phyloP scores from a whole-genome alignment of 192 early-diverging fungal genomes.

The Coemansia sp. region DNA sequence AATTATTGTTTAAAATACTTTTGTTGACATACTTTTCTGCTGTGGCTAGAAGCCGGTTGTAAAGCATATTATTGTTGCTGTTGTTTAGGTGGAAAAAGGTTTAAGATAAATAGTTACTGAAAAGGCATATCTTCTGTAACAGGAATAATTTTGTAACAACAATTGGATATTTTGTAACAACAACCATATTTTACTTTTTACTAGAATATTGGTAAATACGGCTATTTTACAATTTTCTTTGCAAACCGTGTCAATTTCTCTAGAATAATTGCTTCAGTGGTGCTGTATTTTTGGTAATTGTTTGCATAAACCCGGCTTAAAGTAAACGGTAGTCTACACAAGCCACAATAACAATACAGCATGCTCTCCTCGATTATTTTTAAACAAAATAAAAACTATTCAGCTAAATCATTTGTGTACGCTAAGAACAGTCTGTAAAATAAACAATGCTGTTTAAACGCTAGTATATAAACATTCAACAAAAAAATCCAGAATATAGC shows the following conservation, averaged over 20 bases:
- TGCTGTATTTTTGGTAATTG: not conserved
- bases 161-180: too few species aligned
- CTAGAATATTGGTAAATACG: too few species aligned
- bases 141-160: too few species aligned
- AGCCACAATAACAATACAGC: not conserved
- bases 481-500: not conserved
- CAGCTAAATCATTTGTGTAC: not conserved
- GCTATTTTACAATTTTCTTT: too few species aligned
- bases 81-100: not conserved
- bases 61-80: not conserved
- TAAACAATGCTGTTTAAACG: not conserved
- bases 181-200: too few species aligned
- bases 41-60: not conserved
- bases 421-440: not conserved
- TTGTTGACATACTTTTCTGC: not conserved
- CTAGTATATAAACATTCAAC: not conserved
- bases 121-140: too few species aligned
- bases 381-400: not conserved
- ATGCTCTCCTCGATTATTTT: conserved; percentile 5
- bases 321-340: not conserved
- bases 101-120: too few species aligned
- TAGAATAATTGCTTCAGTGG: too few species aligned
- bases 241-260: too few species aligned
- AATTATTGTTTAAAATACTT: not conserved
- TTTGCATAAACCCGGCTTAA: not conserved